Percentiles rank a stretch among this genome's conserved stretches.
phyloP scores from a whole-genome alignment of 176 grass and related monocot species.

The Typha latifolia region DNA sequence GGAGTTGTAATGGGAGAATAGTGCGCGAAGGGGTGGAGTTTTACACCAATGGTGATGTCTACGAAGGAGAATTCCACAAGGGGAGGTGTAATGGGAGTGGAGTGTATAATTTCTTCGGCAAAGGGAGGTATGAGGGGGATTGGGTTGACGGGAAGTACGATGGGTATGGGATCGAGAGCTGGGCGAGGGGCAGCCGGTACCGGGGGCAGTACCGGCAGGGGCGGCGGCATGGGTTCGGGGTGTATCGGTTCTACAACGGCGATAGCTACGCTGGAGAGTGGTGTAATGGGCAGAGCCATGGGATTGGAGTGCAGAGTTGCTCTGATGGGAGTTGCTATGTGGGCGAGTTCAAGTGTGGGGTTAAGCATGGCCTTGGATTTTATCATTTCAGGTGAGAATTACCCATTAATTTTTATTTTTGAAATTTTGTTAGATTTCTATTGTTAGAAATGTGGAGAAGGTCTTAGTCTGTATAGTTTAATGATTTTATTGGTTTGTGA shows the following conservation, averaged over 20 bases:
- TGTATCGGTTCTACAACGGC: constrained; percentile 50
- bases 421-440: neutral
- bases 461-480: neutral
- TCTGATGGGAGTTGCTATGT: constrained; percentile 53
- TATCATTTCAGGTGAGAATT: constrained; percentile 47
- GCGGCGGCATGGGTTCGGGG: constrained; percentile 44
- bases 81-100: constrained; percentile 52
- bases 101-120: constrained; percentile 41
- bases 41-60: constrained; percentile 53
- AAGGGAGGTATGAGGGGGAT: constrained; percentile 55
- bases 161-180: constrained; percentile 61
- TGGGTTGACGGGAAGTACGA: constrained; percentile 68
- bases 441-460: neutral
- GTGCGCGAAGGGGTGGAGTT: constrained; percentile 55
- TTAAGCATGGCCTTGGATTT: constrained; percentile 57
- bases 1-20: constrained; percentile 14
- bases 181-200: constrained; percentile 45
- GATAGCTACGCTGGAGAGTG: constrained; percentile 66
- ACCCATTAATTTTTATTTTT: neutral
- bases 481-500: neutral
- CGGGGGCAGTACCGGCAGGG: constrained; percentile 48
- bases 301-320: constrained; percentile 40
- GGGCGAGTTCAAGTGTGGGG: constrained; percentile 53
- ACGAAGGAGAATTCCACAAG: constrained; percentile 71
- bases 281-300: constrained; percentile 44